Evolutionary conservation across 164 flowering plant genomes (phyloP), one percentile per base, ranked within the genome.

Genomic region (Hamamelis virginiana): DNA sequence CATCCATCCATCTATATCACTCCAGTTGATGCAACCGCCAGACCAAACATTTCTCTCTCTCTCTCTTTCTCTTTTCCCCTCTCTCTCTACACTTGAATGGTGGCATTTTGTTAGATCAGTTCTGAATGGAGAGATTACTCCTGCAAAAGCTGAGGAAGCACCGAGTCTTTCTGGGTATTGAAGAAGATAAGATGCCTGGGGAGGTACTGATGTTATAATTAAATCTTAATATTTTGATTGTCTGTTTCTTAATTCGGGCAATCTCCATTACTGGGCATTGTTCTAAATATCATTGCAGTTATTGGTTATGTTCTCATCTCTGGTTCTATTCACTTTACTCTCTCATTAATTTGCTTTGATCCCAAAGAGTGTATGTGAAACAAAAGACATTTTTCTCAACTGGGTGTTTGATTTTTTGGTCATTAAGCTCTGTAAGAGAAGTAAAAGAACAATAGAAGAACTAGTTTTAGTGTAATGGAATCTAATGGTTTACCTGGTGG

Each of bases 401-500:
- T 50, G 66, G 66, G 66, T 66, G 1, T 22, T 46, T 52, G 14
- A 19, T 25, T 26, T 48, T 21, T n/a, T 43, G 50, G 33, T 21
- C 16, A 18, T 53, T 53, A n/a, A n/a, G n/a, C n/a, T n/a, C n/a
- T n/a, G n/a, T n/a, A n/a, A n/a, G n/a, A n/a, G n/a, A n/a, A n/a
- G n/a, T n/a, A n/a, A n/a, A n/a, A n/a, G n/a, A n/a, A n/a, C n/a
- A n/a, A n/a, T n/a, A n/a, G n/a, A n/a, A 60, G 48, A 16, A 43
- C 51, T 41, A 47, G 26, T 28, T 28, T 28, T 41, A 16, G 27
- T 60, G 62, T 45, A 19, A 84, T 83, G 87, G 87, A 82, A 21
- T 18, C 80, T 0, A 80, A 76, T 78, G 81, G 80, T 59, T 70
- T 86, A 61, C 59, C 77, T 4, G 79, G 85, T 58, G 87, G 83